Conservation (phyloP, 202 grass and related monocot species). For the Digitaria exilis region DNA sequence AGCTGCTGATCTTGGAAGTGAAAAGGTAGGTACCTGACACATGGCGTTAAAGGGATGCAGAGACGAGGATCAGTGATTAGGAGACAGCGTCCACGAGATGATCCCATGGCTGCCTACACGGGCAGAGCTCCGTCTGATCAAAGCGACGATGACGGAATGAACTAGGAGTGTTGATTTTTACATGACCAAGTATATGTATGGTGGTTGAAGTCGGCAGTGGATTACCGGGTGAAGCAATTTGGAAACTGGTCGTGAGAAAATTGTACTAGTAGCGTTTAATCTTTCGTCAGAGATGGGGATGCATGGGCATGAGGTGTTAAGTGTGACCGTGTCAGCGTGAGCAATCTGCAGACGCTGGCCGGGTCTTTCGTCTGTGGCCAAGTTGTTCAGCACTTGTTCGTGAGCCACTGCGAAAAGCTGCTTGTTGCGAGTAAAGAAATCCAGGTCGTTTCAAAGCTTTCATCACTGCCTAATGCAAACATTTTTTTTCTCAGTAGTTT, state of each 20-base stretch:
- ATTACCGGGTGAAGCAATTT: background rate
- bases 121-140: background rate
- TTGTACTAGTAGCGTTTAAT: background rate
- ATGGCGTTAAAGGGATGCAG: background rate
- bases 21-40: background rate
- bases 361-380: background rate
- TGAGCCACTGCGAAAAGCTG: background rate
- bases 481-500: background rate
- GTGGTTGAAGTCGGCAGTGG: background rate
- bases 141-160: background rate
- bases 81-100: background rate
- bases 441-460: background rate
- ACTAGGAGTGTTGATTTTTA: background rate
- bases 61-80: conserved; percentile 7
- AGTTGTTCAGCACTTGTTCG: background rate
- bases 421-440: background rate
- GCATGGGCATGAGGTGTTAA: background rate
- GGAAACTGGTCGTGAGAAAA: conserved; percentile 15
- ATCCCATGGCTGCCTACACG: conserved; percentile 27
- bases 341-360: background rate
- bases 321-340: conserved; percentile 19
- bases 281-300: conserved; percentile 17
- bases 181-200: background rate
- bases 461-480: background rate
- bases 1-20: background rate